Base-by-base conservation (phyloP, 2,329 filamentous ascomycete genomes). In the Exophiala calicioides region DNA sequence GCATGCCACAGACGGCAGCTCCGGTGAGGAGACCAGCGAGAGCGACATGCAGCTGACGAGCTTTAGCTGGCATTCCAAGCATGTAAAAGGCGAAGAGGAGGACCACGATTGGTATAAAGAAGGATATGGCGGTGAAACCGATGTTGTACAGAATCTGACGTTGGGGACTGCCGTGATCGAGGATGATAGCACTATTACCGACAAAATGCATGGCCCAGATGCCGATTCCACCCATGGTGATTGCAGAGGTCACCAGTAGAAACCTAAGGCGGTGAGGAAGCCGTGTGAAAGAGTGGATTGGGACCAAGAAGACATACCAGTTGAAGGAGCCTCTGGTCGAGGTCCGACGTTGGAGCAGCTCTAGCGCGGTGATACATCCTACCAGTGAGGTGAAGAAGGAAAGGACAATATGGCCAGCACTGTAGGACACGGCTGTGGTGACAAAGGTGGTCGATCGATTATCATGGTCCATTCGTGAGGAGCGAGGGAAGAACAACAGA, bases 181-280 rank as follows among this genome's bases (percentile, higher is more conserved):
- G 76, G 19, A 85, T 72, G 51, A 91, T 86, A 10, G 88, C 88
- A 41, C 85, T 78, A 63, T 93, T 55, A 16, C 88, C 88, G 56
- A 93, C 85, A 60, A 87, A 91, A 63, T 93, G 88, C 86, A 87
- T 86, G 59, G 79, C 85, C 84, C 83, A 88, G 48, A 86, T 86
- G 29, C 84, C 74, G 51, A 88, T 81, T 2, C 83, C 85, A 5
- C 85, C 85, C 84, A 89, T 88, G 3, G 81, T 79, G 19, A 87
- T 70, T 3, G 85, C 80, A 4, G 85, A 79, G 26, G 78, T 78
- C 9, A 82, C 58, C 3, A 89, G 72, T 1, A 87, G 71, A 53
- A 83, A 73, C 68, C 82, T 84, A n/a, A n/a, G 52, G 12, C 1
- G 20, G 24, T n/a, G 4, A 18, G 29, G 3, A 20, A 21, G 27